Base-by-base conservation (phyloP, 345 rosid genomes). In the Jatropha curcas region DNA sequence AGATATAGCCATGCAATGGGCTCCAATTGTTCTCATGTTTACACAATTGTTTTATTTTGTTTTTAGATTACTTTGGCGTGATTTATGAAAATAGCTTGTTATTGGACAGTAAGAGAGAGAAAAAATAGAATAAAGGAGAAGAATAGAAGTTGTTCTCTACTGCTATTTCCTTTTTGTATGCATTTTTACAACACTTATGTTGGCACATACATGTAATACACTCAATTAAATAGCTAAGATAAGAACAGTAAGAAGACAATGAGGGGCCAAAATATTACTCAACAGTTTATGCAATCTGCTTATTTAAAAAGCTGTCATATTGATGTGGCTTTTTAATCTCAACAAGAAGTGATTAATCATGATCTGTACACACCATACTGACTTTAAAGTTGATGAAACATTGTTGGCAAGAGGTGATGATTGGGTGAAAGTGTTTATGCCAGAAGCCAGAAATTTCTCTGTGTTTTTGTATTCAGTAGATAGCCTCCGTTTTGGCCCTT, bases 401-500 rank as follows among this genome's bases (percentile, higher is more conserved):
- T 48, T 8, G 60, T 20, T 19, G 69, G 63, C 25, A 27, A 35
- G 60, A 17, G 13, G 41, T 4, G 31, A 11, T 58, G 71, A 75
- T 51, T 68, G 17, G n/a, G 25, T 28, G 27, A 14, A 24, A 57
- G 22, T 71, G 61, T 16, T 19, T 17, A 92, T n/a, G 98, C 97
- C 64, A 94, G 83, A 22, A 92, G 95, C 97, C 98, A 92, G 81
- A 90, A 92, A 72, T 94, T 94, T 77, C 84, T 89, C 43, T 83
- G 91, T 28, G 93, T 88, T 84, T 90, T 94, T 25, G 95, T 85
- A 76, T 92, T 94, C 75, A 90, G 93, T 68, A 92, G 90, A 76
- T 90, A 92, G 27, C 98, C 97, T 71, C 86, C 91, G 67, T 87
- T 94, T 74, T 88, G 93, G 24, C 97, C 95, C 78, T 85, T 90